Evolutionary conservation across 2,329 filamentous ascomycete genomes (phyloP).

Genomic region (Cadophora gregata): DNA sequence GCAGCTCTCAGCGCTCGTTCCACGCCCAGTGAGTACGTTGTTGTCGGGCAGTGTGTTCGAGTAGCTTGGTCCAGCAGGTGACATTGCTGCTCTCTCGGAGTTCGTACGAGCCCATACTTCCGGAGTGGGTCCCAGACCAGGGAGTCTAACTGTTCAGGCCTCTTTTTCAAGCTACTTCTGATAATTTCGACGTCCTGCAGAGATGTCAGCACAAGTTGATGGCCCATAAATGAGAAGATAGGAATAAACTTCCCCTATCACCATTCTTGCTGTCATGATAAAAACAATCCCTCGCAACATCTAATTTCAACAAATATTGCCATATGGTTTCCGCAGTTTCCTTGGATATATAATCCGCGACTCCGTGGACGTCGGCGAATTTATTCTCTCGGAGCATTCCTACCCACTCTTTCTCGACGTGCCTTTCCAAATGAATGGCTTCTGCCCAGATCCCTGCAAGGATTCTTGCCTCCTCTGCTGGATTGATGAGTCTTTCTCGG

Average conservation of each 20-base stretch:
- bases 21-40: constrained; percentile 31
- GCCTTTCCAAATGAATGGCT: constrained; percentile 11
- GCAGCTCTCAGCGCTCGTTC: constrained; percentile 31
- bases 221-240: too few species aligned
- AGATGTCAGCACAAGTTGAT: too few species aligned
- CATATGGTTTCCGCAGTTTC: constrained; percentile 26
- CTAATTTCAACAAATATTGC: too few species aligned
- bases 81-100: constrained; percentile 22
- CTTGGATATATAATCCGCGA: constrained; percentile 22
- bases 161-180: constrained; percentile 27
- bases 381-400: constrained; percentile 32
- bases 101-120: constrained; percentile 16
- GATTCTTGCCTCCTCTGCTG: constrained; percentile 2
- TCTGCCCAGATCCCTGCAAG: constrained; percentile 31
- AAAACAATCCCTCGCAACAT: too few species aligned
- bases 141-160: neutral
- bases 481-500: constrained; percentile 23
- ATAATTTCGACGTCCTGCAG: constrained; percentile 27
- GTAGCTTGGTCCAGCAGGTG: constrained; percentile 30
- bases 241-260: too few species aligned
- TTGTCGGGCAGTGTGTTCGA: too few species aligned
- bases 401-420: constrained; percentile 27
- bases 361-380: constrained; percentile 32
- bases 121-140: too few species aligned
- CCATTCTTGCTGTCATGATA: too few species aligned